Percentiles rank a stretch among this genome's conserved stretches.
Conservation (phyloP, 768 basidiomycete genomes). For the Ramaria sp. region DNA sequence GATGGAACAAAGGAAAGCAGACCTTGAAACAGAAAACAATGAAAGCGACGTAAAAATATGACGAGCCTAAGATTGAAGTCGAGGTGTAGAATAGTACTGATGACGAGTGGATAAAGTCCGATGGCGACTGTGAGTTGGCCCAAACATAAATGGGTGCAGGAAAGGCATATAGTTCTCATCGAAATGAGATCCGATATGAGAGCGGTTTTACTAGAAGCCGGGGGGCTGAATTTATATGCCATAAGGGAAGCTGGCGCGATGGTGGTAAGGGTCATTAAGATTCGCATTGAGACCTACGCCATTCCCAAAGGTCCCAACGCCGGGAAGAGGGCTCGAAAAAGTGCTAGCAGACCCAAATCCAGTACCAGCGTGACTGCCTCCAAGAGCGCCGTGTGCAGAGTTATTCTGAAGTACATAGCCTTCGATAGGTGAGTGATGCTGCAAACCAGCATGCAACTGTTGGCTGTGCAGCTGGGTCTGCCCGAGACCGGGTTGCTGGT, state of each 20-base stretch:
- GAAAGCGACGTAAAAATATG: slow-evolving; percentile 8
- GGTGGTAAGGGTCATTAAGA: slow-evolving; percentile 57
- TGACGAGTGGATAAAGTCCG: slow-evolving; percentile 4
- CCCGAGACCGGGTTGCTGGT: slow-evolving; percentile 27
- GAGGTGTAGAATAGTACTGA: background rate
- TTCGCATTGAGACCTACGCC: slow-evolving; percentile 36
- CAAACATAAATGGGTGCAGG: slow-evolving; percentile 4
- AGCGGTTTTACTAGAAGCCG: slow-evolving; percentile 3
- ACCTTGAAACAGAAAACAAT: slow-evolving; percentile 7
- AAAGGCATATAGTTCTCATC: slow-evolving; percentile 2
- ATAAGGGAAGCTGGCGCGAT: slow-evolving; percentile 62
- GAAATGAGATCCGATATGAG: background rate
- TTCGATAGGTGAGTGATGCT: slow-evolving; percentile 59
- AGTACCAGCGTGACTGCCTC: slow-evolving; percentile 31
- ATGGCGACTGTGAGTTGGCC: background rate
- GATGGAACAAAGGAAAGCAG: slow-evolving; percentile 8
- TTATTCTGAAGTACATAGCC: slow-evolving; percentile 72
- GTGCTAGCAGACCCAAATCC: slow-evolving; percentile 31
- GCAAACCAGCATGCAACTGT: slow-evolving; percentile 25
- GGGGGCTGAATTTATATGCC: slow-evolving; percentile 48
- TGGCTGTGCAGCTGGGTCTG: slow-evolving; percentile 41
- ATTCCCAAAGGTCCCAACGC: slow-evolving; percentile 41
- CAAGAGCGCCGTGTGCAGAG: slow-evolving; percentile 36
- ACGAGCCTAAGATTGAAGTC: slow-evolving; percentile 2
- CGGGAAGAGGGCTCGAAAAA: slow-evolving; percentile 17